phyloP scores from a whole-genome alignment of 768 basidiomycete species.

The Amylocystis lapponica region DNA sequence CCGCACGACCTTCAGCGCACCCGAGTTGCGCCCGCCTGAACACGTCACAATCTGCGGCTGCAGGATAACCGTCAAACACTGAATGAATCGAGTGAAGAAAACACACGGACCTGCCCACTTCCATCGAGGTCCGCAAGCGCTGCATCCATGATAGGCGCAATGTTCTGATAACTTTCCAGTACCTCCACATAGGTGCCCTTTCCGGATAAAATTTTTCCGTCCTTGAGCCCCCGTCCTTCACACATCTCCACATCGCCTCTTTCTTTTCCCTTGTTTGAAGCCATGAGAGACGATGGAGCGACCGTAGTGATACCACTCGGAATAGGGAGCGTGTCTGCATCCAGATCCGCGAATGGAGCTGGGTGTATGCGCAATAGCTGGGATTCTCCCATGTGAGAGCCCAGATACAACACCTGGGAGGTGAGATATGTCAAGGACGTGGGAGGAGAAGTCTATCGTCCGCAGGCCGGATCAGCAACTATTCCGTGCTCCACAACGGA shows the following conservation, averaged over 20 bases:
- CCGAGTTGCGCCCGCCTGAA: conserved; percentile 74
- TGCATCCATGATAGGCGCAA: conserved; percentile 82
- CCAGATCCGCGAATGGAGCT: conserved; percentile 35
- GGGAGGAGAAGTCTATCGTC: conserved; percentile 58
- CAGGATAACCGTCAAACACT: background rate
- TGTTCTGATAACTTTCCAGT: conserved; percentile 62
- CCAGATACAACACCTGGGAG: conserved; percentile 65
- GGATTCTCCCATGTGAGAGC: conserved; percentile 79
- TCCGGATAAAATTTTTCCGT: conserved; percentile 45
- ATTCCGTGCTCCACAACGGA: background rate
- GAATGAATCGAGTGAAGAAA: background rate
- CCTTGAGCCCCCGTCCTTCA: conserved; percentile 20
- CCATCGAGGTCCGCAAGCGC: conserved; percentile 67
- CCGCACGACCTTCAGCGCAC: conserved; percentile 70
- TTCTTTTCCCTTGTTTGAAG: conserved; percentile 32
- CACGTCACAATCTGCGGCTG: conserved; percentile 82
- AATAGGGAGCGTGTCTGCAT: conserved; percentile 45
- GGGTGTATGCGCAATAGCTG: conserved; percentile 61
- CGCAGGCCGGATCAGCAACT: conserved; percentile 1
- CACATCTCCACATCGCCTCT: conserved; percentile 28
- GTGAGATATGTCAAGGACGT: conserved; percentile 68
- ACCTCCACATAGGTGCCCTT: conserved; percentile 55
- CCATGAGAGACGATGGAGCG: conserved; percentile 28
- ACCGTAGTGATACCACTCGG: conserved; percentile 42
- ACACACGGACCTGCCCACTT: conserved; percentile 54